These are phyloP conservation scores for Diplocarpon rosae DNA, from an alignment of 2,329 filamentous ascomycete genomes.

Conservation along the genomic window DNA sequence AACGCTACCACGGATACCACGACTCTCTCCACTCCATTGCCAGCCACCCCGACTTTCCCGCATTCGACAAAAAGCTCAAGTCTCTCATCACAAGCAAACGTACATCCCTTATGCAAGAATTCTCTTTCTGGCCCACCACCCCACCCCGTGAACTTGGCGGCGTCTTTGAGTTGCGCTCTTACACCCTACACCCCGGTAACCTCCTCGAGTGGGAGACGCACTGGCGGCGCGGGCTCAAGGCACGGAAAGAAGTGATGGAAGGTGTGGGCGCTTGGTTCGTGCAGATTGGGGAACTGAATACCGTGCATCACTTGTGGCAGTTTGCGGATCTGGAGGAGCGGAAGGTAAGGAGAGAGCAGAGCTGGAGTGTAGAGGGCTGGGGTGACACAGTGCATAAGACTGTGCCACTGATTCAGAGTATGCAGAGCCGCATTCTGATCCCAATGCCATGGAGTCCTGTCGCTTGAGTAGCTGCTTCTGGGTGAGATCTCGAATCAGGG, in stretches of 20 bases:
- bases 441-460: conserved; percentile 97
- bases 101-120: conserved; percentile 95
- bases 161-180: conserved; percentile 90
- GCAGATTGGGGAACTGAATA: conserved; percentile 94
- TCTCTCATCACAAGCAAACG: conserved; percentile 74
- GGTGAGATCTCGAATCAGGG: neutral
- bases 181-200: conserved; percentile 91
- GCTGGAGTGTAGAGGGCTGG: conserved; percentile 93
- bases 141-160: conserved; percentile 82
- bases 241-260: conserved; percentile 93
- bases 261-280: conserved; percentile 98
- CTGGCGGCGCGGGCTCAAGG: conserved; percentile 86
- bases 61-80: conserved; percentile 77
- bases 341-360: conserved; percentile 81
- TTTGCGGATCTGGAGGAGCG: conserved; percentile 95
- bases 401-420: conserved; percentile 88
- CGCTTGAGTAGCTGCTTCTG: conserved; percentile 29
- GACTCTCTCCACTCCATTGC: conserved; percentile 79
- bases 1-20: conserved; percentile 93
- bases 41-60: conserved; percentile 69
- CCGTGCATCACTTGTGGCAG: conserved; percentile 96
- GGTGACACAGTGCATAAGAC: conserved; percentile 97
- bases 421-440: conserved; percentile 89
- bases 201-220: conserved; percentile 98
- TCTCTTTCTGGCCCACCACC: conserved; percentile 98